Conservation (phyloP, 2,329 filamentous ascomycete species). For the Ophiocordyceps camponoti-rufipedis region DNA sequence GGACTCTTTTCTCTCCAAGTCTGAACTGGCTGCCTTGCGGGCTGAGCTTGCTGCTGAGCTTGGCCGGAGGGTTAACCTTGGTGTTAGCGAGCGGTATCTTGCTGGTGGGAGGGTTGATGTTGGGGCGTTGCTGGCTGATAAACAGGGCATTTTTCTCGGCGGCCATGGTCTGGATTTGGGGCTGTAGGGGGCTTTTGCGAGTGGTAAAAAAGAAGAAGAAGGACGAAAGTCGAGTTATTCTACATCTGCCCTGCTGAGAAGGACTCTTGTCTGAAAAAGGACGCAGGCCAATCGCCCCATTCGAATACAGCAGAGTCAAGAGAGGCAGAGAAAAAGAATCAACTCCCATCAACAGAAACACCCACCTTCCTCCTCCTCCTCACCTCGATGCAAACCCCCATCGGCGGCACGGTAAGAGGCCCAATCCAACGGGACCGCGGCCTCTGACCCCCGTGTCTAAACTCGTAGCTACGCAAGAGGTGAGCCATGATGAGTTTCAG, state of each 20-base stretch:
- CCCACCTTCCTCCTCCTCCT: conserved; percentile 2
- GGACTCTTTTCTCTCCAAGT: conserved; percentile 37
- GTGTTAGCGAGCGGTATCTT: conserved; percentile 75
- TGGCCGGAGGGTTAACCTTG: conserved; percentile 59
- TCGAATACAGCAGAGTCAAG: not conserved
- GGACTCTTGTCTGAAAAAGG: no score
- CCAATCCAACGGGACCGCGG: conserved; percentile 26
- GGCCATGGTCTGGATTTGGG: conserved; percentile 20
- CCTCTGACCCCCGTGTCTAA: conserved; percentile 19
- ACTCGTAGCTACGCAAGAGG: conserved; percentile 32
- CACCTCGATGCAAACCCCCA: conserved; percentile 10
- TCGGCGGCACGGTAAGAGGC: conserved; percentile 16
- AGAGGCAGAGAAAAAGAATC: not conserved
- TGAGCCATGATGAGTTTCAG: conserved; percentile 35
- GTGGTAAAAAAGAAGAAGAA: no score
- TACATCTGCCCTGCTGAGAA: no score
- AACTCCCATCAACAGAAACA: not conserved
- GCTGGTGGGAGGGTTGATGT: conserved; percentile 74
- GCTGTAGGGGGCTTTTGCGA: conserved; percentile 4
- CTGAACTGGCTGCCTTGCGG: conserved; percentile 49
- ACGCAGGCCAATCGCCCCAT: no score
- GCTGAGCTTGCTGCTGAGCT: conserved; percentile 58
- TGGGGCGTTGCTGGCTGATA: conserved; percentile 46
- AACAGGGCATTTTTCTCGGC: conserved; percentile 27
- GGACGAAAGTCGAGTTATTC: no score